Evolutionary conservation across 2,329 filamentous ascomycete species (phyloP).

Genomic region (Claviceps humidiphila): DNA sequence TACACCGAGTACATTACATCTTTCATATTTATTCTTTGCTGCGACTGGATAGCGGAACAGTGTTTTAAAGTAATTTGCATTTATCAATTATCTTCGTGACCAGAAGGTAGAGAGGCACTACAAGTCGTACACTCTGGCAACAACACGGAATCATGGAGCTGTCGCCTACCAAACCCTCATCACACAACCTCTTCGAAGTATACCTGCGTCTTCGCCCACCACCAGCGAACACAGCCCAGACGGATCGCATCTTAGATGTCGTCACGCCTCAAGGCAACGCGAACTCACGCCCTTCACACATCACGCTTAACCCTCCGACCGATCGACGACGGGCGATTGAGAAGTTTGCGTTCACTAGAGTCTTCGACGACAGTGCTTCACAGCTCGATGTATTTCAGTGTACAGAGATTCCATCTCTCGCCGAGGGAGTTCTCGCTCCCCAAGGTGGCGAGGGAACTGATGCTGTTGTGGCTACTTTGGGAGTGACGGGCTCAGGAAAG

Average conservation of each 20-base stretch:
- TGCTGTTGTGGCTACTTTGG: slow-evolving; percentile 79
- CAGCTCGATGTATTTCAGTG: slow-evolving; percentile 81
- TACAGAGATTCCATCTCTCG: slow-evolving; percentile 58
- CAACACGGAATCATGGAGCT: slow-evolving; percentile 23
- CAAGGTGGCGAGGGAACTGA: slow-evolving; percentile 69
- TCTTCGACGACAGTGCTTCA: slow-evolving; percentile 75
- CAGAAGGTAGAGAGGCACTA: background rate
- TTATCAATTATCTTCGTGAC: background rate
- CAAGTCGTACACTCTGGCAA: background rate
- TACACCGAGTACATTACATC: background rate
- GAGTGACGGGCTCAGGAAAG: slow-evolving; percentile 94
- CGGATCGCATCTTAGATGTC: slow-evolving; percentile 67
- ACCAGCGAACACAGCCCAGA: slow-evolving; percentile 24
- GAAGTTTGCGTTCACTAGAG: slow-evolving; percentile 84
- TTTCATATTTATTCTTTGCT: background rate
- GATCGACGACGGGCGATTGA: slow-evolving; percentile 83
- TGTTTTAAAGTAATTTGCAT: background rate
- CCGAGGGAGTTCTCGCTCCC: slow-evolving; percentile 68
- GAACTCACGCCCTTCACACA: slow-evolving; percentile 44
- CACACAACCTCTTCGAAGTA: slow-evolving; percentile 68
- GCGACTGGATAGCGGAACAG: background rate
- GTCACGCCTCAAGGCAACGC: slow-evolving; percentile 38
- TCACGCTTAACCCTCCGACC: slow-evolving; percentile 66
- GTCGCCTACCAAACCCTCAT: slow-evolving; percentile 10
- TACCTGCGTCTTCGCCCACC: slow-evolving; percentile 75